Percentiles rank a stretch among this genome's conserved stretches.
These are phyloP conservation scores for Parsonsia alboflavescens DNA, from an alignment of 257 asterid genomes.

Conservation along the genomic window DNA sequence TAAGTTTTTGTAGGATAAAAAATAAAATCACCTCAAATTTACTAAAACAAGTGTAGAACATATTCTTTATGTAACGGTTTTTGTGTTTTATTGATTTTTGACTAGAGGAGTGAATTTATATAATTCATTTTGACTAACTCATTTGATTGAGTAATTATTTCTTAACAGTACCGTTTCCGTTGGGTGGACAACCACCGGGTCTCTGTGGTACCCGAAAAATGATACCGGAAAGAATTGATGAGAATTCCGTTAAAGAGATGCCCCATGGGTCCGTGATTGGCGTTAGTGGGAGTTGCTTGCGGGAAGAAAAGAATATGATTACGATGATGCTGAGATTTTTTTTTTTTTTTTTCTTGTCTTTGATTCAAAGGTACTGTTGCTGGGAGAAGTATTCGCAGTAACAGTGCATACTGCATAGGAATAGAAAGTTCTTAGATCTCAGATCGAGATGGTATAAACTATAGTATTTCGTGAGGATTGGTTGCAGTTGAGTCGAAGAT, in stretches of 20 bases:
- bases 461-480: too few species aligned
- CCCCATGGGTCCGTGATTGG: not conserved
- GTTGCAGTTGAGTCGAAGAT: not conserved
- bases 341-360: not conserved
- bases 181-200: not conserved
- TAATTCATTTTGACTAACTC: too few species aligned
- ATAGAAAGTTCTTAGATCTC: not conserved
- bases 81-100: too few species aligned
- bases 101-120: too few species aligned
- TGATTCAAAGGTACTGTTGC: not conserved
- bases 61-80: too few species aligned
- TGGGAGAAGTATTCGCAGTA: too few species aligned
- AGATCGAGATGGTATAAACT: not conserved
- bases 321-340: not conserved
- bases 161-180: not conserved
- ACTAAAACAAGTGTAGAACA: too few species aligned
- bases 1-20: too few species aligned
- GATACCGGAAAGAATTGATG: not conserved
- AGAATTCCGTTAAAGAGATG: not conserved
- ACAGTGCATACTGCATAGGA: too few species aligned
- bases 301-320: not conserved
- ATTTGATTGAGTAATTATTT: too few species aligned
- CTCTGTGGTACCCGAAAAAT: constrained; percentile 2
- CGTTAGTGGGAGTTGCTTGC: not conserved
- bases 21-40: too few species aligned